phyloP scores from a whole-genome alignment of 257 asterid genomes.

The Paulownia fortunei region DNA sequence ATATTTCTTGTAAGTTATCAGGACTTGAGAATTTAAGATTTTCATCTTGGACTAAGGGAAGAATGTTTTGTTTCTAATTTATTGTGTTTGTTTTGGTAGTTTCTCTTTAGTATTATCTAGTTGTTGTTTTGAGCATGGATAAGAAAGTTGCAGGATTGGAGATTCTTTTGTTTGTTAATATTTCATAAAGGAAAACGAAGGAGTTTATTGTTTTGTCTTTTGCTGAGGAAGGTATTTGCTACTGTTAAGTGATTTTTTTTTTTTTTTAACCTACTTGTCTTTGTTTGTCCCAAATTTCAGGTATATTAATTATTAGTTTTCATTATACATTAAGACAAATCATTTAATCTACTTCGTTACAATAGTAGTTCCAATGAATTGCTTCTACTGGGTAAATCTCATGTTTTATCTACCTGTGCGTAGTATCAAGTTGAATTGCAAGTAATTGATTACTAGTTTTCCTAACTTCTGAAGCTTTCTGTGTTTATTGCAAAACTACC shows the following conservation, averaged over 20 bases:
- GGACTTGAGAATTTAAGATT: background rate
- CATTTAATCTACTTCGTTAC: background rate
- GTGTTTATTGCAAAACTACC: constrained; percentile 40
- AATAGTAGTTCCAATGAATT: background rate
- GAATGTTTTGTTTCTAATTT: background rate
- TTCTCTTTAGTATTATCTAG: constrained; percentile 6
- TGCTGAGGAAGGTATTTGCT: constrained; percentile 8
- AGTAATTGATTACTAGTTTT: background rate
- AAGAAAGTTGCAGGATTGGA: background rate
- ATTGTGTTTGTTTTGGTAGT: background rate
- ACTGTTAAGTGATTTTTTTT: background rate
- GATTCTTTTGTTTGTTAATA: constrained; percentile 13
- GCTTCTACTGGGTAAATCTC: background rate
- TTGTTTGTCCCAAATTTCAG: background rate
- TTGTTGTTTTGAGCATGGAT: constrained; percentile 12
- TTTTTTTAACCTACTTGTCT: background rate
- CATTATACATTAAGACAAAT: background rate
- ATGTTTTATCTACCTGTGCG: background rate
- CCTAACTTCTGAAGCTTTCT: constrained; percentile 18
- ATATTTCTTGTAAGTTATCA: background rate
- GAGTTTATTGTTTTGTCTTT: background rate
- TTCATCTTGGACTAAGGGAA: background rate
- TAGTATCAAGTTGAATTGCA: background rate
- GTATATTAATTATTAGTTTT: background rate
- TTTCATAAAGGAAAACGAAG: constrained; percentile 8